Evolutionary conservation across 1,139 yeast species (phyloP), one percentile per base, ranked within the genome.

Genomic region (Candida frijolesensis): DNA sequence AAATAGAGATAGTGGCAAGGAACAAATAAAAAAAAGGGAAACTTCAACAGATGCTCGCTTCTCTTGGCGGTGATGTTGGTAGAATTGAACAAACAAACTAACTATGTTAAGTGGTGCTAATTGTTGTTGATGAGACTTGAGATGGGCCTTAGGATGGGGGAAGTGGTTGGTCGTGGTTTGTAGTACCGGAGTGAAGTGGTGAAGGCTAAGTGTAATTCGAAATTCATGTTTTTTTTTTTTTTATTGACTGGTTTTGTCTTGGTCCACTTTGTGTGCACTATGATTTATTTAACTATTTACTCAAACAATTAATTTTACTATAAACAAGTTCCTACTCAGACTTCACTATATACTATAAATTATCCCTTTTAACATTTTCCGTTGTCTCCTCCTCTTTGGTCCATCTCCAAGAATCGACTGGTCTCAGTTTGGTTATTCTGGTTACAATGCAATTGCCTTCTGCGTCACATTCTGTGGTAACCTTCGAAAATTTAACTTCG

Each of bases 381-480:
- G 54, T 59, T 14, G 58, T 58, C 46, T 71, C 72, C 14, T 59
- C 57, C 8, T 68, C 67, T 37, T 55, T 62, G 9, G 54, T 60
- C 77, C 78, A 72, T 4, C 67, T 67, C 4, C 53, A 53, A 3
- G 75, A 63, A 11, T 69, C 74, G 44, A 63, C 50, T 2, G 79
- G 77, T 54, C 67, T 74, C 46, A 67, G 55, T 59, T 74, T 79
- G 44, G 68, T 70, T 42, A 70, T 61, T 46, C 72, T 74, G 46
- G 66, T 72, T 10, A 74, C 65, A 6, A 62, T 56, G 30, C 82
- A 79, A 4, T 87, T 78, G 7, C 96, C 96, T 63, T 90, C 96
- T 39, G 70, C 76, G 62, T 72, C 89, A 58, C 75, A 78, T 56
- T 85, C 76, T 4, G 74, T 82, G 56, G 76, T 76, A 22, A 70